Evolutionary conservation across 305 asterid genomes (phyloP).

Genomic region (Rubia tinctorum): DNA sequence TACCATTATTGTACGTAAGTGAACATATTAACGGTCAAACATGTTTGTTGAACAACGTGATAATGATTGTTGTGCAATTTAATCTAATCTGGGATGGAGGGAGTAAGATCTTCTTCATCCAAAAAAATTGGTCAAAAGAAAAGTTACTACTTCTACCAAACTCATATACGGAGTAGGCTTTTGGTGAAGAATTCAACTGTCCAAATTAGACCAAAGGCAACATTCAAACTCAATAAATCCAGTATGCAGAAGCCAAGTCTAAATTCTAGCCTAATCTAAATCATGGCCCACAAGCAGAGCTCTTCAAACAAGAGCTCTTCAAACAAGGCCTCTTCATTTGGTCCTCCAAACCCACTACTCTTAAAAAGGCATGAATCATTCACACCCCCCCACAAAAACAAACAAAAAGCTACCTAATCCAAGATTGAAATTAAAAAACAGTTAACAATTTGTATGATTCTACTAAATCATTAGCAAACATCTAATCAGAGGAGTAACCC

Average conservation of each 20-base stretch:
- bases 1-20: no score
- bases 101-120: background rate
- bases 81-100: no score
- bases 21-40: no score
- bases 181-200: background rate
- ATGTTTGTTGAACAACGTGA: no score
- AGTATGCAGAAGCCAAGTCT: background rate
- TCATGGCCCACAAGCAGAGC: constrained; percentile 2
- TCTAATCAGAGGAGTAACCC: background rate
- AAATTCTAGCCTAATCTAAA: background rate
- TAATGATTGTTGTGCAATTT: no score
- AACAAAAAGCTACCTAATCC: background rate
- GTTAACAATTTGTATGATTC: constrained; percentile 4
- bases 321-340: background rate
- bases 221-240: background rate
- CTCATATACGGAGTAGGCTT: background rate
- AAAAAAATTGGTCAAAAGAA: background rate
- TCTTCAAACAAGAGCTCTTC: background rate
- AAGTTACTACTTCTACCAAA: background rate
- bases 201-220: background rate
- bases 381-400: background rate
- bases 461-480: constrained; percentile 1
- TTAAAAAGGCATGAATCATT: background rate
- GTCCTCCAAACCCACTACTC: background rate
- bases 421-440: background rate